Percentiles rank a stretch among this genome's conserved stretches.
Conservation (phyloP, 2,329 filamentous ascomycete genomes). For the Aspergillus sp. region DNA sequence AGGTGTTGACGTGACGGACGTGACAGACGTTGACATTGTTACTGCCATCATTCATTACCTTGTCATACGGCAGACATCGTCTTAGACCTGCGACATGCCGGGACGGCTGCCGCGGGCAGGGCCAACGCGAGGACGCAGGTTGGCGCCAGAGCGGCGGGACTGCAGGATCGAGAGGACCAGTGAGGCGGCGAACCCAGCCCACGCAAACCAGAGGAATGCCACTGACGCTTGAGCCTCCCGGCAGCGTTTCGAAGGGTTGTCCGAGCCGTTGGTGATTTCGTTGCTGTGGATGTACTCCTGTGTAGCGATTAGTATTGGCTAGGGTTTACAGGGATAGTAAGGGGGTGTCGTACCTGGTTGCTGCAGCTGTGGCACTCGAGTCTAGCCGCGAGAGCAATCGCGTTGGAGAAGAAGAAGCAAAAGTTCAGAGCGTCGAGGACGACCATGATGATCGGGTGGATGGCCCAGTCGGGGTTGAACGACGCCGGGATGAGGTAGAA, state of each 20-base stretch:
- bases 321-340: not conserved
- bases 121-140: constrained; percentile 34
- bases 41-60: not conserved
- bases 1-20: not conserved
- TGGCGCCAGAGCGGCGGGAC: constrained; percentile 32
- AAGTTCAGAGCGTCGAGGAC: constrained; percentile 48
- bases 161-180: constrained; percentile 41
- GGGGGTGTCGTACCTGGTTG: constrained; percentile 41
- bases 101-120: constrained; percentile 36
- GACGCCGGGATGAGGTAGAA: constrained; percentile 49
- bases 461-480: constrained; percentile 39
- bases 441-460: constrained; percentile 46
- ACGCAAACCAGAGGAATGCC: constrained; percentile 55
- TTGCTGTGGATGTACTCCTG: constrained; percentile 41
- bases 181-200: constrained; percentile 44
- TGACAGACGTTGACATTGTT: not conserved
- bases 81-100: constrained; percentile 48
- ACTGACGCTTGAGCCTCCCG: constrained; percentile 51
- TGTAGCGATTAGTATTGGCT: not conserved
- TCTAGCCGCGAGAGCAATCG: constrained; percentile 49
- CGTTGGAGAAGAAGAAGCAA: constrained; percentile 50
- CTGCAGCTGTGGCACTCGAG: constrained; percentile 46
- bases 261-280: constrained; percentile 46
- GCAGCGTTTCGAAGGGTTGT: constrained; percentile 42
- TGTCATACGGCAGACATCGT: not conserved